Evolutionary conservation across 2,329 filamentous ascomycete species (phyloP), one percentile per base, ranked within the genome.

Genomic region (Myotisia sp.): DNA sequence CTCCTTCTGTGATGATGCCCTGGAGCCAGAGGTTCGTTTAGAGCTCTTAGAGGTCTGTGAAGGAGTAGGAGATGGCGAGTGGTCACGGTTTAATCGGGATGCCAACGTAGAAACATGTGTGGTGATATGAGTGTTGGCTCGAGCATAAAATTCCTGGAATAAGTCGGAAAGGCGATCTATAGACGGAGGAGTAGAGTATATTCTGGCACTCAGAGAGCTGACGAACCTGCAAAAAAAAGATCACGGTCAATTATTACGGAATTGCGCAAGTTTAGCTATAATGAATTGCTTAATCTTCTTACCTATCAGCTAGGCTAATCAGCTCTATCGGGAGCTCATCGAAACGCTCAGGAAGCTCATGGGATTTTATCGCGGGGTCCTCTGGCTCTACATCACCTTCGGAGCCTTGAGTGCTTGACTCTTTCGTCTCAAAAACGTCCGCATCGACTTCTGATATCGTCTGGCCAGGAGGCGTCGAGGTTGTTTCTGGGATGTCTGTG

Each of bases 251-350:
- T 31, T 3, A 8, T 10, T 4, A 17, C n/a, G n/a, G n/a, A n/a
- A n/a, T n/a, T n/a, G n/a, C n/a, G n/a, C n/a, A n/a, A n/a, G n/a
- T n/a, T n/a, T n/a, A n/a, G n/a, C n/a, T n/a, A n/a, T n/a, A n/a
- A n/a, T n/a, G n/a, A n/a, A n/a, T n/a, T n/a, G n/a, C n/a, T n/a
- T n/a, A n/a, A n/a, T n/a, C 18, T 20, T 33, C 55, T 41, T 64
- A 85, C 83, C 81, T 82, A 57, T 95, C 87, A 13, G 80, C 84
- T 52, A 94, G 63, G 55, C 83, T 90, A 38, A 90, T 71, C 39
- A 98, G 72, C 67, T 98, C 90, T 49, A 94, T 90, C 9, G 90
- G 90, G 26, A 98, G 73, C 50, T 93, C 81, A 47, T 92, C 83
- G 42, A 77, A 37, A 82, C 77, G 42, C 82, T 71, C 3, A 79